These are phyloP conservation scores for Arabidopsis hybrid DNA, from an alignment of 441 rosid genomes.

Conservation along the genomic window DNA sequence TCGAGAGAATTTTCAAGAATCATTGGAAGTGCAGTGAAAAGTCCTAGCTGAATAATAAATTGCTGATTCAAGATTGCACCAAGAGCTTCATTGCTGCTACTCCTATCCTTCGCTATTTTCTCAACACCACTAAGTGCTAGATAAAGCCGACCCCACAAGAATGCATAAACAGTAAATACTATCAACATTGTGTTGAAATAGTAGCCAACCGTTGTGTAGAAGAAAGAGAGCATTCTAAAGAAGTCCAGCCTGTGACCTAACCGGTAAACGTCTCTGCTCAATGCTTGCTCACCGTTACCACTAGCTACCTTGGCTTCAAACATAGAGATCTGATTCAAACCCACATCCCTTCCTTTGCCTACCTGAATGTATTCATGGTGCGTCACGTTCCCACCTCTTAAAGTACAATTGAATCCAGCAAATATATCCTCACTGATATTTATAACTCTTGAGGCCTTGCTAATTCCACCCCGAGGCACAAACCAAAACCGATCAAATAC, in stretches of 20 bases:
- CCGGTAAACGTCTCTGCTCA: conserved; percentile 91
- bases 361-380: conserved; percentile 96
- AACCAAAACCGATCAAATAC: conserved; percentile 96
- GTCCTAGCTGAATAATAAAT: conserved; percentile 67
- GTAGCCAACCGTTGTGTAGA: conserved; percentile 73
- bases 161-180: conserved; percentile 74
- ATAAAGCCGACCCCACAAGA: conserved; percentile 90
- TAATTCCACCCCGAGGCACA: conserved; percentile 84
- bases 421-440: conserved; percentile 94
- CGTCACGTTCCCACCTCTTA: conserved; percentile 90
- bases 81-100: conserved; percentile 58
- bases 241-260: conserved; percentile 91
- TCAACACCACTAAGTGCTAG: conserved; percentile 91
- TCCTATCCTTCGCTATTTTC: conserved; percentile 51
- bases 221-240: conserved; percentile 89
- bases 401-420: conserved; percentile 90
- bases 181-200: conserved; percentile 78
- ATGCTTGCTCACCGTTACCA: conserved; percentile 90
- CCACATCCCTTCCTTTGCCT: conserved; percentile 97
- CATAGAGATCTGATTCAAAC: conserved; percentile 87
- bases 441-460: conserved; percentile 91
- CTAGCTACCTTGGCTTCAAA: conserved; percentile 94
- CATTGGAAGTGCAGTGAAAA: conserved; percentile 77
- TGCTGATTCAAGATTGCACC: conserved; percentile 69
- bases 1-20: conserved; percentile 66